Evolutionary conservation across 2,329 filamentous ascomycete genomes (phyloP).

Genomic region (Cladosporium sp.): DNA sequence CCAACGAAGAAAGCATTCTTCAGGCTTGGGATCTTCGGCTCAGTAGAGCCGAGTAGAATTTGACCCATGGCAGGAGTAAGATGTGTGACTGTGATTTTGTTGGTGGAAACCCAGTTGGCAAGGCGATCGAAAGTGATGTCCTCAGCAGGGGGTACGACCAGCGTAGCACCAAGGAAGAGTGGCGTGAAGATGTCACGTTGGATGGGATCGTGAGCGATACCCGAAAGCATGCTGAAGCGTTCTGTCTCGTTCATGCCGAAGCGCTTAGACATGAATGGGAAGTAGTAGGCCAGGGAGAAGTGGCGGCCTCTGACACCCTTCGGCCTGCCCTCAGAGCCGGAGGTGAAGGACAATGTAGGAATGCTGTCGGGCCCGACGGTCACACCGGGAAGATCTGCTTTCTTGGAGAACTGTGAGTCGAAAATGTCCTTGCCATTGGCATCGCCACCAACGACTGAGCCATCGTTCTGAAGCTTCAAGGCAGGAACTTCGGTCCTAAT

Average conservation of each 20-base stretch:
- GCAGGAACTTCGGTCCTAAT: conserved; percentile 74
- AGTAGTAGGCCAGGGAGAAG: conserved; percentile 82
- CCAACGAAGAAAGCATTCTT: conserved; percentile 86
- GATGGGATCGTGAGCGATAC: conserved; percentile 72
- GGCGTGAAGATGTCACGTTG: conserved; percentile 84
- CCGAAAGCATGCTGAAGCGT: conserved; percentile 78
- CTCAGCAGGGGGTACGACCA: conserved; percentile 77
- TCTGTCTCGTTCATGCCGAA: conserved; percentile 73
- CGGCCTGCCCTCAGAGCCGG: conserved; percentile 72
- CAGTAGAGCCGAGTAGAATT: conserved; percentile 81
- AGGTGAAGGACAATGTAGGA: conserved; percentile 65
- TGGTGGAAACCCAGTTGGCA: conserved; percentile 81
- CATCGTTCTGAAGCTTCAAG: conserved; percentile 70
- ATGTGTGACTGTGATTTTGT: conserved; percentile 76
- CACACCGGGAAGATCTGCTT: conserved; percentile 64
- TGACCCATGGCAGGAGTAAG: conserved; percentile 96
- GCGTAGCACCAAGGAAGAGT: conserved; percentile 76
- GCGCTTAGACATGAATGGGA: conserved; percentile 85
- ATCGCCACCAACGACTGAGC: conserved; percentile 68
- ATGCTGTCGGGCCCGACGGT: conserved; percentile 83
- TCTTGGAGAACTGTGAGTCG: conserved; percentile 52
- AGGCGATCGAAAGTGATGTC: conserved; percentile 84
- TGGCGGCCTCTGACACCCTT: conserved; percentile 89
- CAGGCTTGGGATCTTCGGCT: conserved; percentile 63
- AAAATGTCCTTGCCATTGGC: conserved; percentile 65